phyloP scores from a whole-genome alignment of 192 early-diverging fungal genomes.

The Oehlia diaphana region DNA sequence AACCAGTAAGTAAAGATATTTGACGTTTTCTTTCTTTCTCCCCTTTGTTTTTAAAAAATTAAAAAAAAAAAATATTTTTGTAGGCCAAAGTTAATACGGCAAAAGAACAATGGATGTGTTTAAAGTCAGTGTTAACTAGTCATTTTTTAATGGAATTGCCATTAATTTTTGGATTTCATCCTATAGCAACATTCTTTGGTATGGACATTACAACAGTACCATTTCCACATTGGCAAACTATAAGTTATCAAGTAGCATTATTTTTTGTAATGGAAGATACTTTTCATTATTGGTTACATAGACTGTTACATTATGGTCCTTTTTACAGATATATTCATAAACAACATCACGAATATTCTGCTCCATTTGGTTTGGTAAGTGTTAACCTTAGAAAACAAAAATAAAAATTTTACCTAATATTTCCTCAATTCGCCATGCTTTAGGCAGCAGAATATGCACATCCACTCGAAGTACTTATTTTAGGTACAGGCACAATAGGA shows the following conservation, averaged over 20 bases:
- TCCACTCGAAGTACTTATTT: constrained; percentile 80
- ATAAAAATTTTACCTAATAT: not conserved
- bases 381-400: not conserved
- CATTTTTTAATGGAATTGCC: constrained; percentile 86
- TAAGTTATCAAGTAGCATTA: constrained; percentile 64
- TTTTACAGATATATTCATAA: constrained; percentile 94
- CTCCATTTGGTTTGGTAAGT: constrained; percentile 76
- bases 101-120: constrained; percentile 72
- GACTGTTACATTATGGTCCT: constrained; percentile 81
- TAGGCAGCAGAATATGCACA: constrained; percentile 86
- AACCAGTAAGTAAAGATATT: constrained; percentile 51
- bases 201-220: constrained; percentile 83
- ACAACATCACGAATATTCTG: constrained; percentile 88
- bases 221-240: constrained; percentile 71
- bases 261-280: constrained; percentile 88
- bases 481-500: constrained; percentile 84
- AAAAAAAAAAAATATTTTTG: not conserved
- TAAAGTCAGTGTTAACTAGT: constrained; percentile 66
- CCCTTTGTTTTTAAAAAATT: not conserved
- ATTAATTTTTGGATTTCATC: constrained; percentile 87
- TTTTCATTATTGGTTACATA: constrained; percentile 92
- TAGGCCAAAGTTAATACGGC: constrained; percentile 65
- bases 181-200: constrained; percentile 77
- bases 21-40: not conserved
- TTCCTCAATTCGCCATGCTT: not conserved